A percentile compares a stretch with the other conserved stretches of the same genome.
phyloP scores from a whole-genome alignment of 805 yeast genomes.

The Candida coleopterorum region DNA sequence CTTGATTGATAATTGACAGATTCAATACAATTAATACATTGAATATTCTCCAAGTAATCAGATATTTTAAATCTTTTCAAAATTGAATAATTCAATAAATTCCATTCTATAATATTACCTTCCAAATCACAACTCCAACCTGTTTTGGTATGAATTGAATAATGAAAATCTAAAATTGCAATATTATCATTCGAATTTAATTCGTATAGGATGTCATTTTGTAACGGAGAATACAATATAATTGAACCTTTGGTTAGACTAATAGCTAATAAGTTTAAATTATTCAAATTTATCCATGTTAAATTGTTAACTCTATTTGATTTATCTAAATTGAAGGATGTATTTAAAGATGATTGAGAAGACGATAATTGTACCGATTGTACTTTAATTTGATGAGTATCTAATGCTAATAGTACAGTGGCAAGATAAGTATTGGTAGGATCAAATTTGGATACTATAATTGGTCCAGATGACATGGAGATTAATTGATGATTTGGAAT shows the following conservation, averaged over 20 bases:
- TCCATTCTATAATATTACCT: slow-evolving; percentile 62
- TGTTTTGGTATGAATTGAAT: slow-evolving; percentile 34
- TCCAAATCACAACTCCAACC: slow-evolving; percentile 58
- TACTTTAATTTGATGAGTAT: slow-evolving; percentile 64
- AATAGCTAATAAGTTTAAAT: slow-evolving; percentile 34
- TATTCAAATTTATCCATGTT: slow-evolving; percentile 46
- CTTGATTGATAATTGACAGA: slow-evolving; percentile 24
- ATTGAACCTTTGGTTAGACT: slow-evolving; percentile 64
- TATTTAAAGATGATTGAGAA: slow-evolving; percentile 39
- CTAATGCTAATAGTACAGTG: slow-evolving; percentile 61
- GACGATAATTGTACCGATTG: slow-evolving; percentile 40
- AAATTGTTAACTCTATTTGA: slow-evolving; percentile 45
- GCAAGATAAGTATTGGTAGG: slow-evolving; percentile 59
- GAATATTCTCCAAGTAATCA: slow-evolving; percentile 31
- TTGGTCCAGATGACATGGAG: slow-evolving; percentile 19
- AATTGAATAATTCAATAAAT: slow-evolving; percentile 40
- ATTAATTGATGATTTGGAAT: slow-evolving; percentile 2
- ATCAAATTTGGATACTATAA: slow-evolving; percentile 51
- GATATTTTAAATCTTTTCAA: slow-evolving; percentile 39
- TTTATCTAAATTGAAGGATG: slow-evolving; percentile 51
- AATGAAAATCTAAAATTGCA: slow-evolving; percentile 48
- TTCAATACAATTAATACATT: slow-evolving; percentile 27
- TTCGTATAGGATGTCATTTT: slow-evolving; percentile 51
- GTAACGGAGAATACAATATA: slow-evolving; percentile 62
- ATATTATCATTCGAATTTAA: slow-evolving; percentile 42